Percentiles rank a stretch among this genome's conserved stretches.
Conservation (phyloP, 2,329 filamentous ascomycete genomes). For the Metarhizium album region DNA sequence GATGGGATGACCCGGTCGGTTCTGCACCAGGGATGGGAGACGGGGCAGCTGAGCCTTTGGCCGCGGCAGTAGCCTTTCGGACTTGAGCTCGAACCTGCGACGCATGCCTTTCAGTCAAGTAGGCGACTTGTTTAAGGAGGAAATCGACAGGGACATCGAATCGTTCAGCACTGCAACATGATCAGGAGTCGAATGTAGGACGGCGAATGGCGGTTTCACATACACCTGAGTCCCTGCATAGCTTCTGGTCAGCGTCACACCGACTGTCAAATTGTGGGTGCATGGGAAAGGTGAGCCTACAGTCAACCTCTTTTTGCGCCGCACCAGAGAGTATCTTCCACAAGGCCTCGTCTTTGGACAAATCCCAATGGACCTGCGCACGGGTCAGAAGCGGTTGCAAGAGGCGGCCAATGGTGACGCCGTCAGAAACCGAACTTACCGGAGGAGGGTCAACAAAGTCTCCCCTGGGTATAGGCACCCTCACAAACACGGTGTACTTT, state of each 20-base stretch:
- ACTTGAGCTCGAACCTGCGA: conserved; percentile 87
- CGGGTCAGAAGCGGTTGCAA: not conserved
- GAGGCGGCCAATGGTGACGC: not conserved
- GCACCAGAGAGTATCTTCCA: conserved; percentile 85
- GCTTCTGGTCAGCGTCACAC: conserved; percentile 10
- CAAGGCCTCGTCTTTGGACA: conserved; percentile 72
- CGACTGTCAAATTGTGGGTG: not conserved
- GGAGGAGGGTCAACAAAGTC: conserved; percentile 85
- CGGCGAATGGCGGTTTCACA: conserved; percentile 36
- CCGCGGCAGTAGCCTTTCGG: conserved; percentile 56
- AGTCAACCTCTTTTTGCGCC: conserved; percentile 77
- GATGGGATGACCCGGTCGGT: conserved; percentile 24
- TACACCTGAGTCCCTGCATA: conserved; percentile 65
- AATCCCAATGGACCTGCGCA: conserved; percentile 72
- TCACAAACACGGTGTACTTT: conserved; percentile 67
- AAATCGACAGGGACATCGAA: conserved; percentile 85
- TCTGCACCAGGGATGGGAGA: conserved; percentile 46
- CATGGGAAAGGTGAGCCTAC: conserved; percentile 37
- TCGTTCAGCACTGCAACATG: conserved; percentile 47
- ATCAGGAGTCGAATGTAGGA: conserved; percentile 9
- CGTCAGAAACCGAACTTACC: conserved; percentile 35
- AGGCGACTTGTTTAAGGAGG: conserved; percentile 84
- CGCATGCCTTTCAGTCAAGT: conserved; percentile 83
- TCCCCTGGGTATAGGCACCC: conserved; percentile 78
- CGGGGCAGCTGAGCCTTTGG: conserved; percentile 43